A percentile compares a stretch with the other conserved stretches of the same genome.
These are phyloP conservation scores for Didymella exigua DNA, from an alignment of 2,329 filamentous ascomycete genomes.

Conservation along the genomic window DNA sequence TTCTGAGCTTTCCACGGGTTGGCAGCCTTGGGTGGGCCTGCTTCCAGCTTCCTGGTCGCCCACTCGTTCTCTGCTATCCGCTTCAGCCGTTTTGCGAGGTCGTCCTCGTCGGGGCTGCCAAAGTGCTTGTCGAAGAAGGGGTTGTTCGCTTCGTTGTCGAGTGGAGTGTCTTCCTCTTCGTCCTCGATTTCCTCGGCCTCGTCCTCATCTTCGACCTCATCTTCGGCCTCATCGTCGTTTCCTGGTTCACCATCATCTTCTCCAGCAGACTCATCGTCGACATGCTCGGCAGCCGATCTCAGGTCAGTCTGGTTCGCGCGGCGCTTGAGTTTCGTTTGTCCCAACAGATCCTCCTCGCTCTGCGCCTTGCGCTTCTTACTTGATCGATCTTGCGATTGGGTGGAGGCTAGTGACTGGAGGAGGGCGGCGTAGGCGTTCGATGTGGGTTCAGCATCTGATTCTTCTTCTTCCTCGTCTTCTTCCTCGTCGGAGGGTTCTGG, in stretches of 20 bases:
- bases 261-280: conserved; percentile 1
- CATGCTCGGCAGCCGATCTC: background rate
- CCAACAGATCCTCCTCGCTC: conserved; percentile 18
- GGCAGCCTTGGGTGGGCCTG: conserved; percentile 27
- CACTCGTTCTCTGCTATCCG: conserved; percentile 57
- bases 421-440: conserved; percentile 61
- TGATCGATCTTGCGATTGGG: conserved; percentile 49
- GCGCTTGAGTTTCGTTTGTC: background rate
- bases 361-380: conserved; percentile 61
- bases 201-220: conserved; percentile 24
- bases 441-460: conserved; percentile 30
- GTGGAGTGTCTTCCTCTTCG: conserved; percentile 27
- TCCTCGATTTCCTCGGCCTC: conserved; percentile 23
- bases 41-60: conserved; percentile 49
- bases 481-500: conserved; percentile 32
- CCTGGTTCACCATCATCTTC: conserved; percentile 16
- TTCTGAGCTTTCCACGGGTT: conserved; percentile 56
- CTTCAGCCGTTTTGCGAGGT: conserved; percentile 59
- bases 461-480: conserved; percentile 35
- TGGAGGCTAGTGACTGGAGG: conserved; percentile 58
- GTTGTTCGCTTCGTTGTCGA: conserved; percentile 54
- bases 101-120: conserved; percentile 66
- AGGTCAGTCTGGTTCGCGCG: conserved; percentile 8
- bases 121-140: conserved; percentile 81
- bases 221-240: conserved; percentile 12